A percentile compares a stretch with the other conserved stretches of the same genome.
Conservation (phyloP, 495 filamentous ascomycete species). For the Choiromyces venosus region DNA sequence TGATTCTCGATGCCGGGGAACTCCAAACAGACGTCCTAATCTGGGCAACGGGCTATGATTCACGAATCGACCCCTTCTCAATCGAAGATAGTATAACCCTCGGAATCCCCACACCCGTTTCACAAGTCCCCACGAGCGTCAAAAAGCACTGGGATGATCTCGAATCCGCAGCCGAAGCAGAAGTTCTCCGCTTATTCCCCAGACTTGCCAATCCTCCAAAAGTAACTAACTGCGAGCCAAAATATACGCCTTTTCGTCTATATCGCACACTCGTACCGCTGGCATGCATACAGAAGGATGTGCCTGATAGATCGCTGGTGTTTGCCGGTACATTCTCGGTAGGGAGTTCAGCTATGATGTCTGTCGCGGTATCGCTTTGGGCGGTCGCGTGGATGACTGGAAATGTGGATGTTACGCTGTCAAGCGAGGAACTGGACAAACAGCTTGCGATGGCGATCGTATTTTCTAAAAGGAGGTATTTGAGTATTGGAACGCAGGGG, state of each 20-base stretch:
- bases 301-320: constrained; percentile 5
- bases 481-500: constrained; percentile 3
- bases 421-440: not conserved
- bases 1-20: too few relatives aligned
- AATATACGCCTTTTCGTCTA: constrained; percentile 30
- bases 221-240: not conserved
- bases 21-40: too few relatives aligned
- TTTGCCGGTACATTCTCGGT: constrained; percentile 9
- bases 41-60: too few relatives aligned
- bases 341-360: constrained; percentile 9
- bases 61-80: too few relatives aligned
- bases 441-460: constrained; percentile 1
- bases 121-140: too few relatives aligned
- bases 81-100: too few relatives aligned
- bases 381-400: constrained; percentile 33
- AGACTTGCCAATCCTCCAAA: constrained; percentile 11
- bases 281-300: not conserved
- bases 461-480: constrained; percentile 9
- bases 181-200: constrained; percentile 26
- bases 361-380: constrained; percentile 23
- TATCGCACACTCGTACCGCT: constrained; percentile 31
- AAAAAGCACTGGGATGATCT: constrained; percentile 27
- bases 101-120: too few relatives aligned
- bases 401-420: constrained; percentile 10
- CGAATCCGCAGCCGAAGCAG: constrained; percentile 11